A percentile compares a stretch with the other conserved stretches of the same genome.
Conservation (phyloP, 2,329 filamentous ascomycete genomes). For the Colletotrichum melonis region DNA sequence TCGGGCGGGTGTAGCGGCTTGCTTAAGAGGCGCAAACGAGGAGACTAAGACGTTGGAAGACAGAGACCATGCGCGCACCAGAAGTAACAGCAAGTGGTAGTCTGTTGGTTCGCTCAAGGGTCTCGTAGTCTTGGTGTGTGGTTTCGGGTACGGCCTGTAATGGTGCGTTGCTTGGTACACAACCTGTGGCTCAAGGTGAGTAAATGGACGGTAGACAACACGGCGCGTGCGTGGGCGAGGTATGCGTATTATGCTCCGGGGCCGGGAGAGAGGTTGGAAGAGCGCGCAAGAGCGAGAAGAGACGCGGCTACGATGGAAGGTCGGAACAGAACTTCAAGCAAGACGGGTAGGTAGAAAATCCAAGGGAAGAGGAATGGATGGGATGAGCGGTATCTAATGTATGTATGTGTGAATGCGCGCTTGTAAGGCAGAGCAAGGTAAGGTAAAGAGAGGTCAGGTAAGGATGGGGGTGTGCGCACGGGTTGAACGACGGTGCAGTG, state of each 20-base stretch:
- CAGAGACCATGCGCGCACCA: slow-evolving; percentile 16
- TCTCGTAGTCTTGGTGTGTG: background rate
- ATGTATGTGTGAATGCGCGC: slow-evolving; percentile 27
- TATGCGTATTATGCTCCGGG: background rate
- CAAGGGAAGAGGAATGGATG: slow-evolving; percentile 25
- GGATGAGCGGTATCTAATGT: slow-evolving; percentile 37
- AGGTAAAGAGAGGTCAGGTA: slow-evolving; percentile 16
- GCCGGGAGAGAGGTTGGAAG: background rate
- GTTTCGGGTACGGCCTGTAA: background rate
- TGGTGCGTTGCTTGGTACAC: background rate
- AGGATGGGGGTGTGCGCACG: slow-evolving; percentile 23
- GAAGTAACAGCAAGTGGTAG: background rate
- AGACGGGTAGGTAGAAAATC: background rate
- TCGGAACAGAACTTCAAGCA: slow-evolving; percentile 1
- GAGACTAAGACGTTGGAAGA: background rate
- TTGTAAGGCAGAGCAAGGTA: background rate
- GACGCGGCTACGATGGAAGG: background rate
- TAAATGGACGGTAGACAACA: slow-evolving; percentile 8
- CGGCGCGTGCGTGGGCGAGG: background rate
- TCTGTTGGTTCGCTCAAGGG: background rate
- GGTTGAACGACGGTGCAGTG: slow-evolving; percentile 14
- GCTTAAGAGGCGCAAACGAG: background rate
- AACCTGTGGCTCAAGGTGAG: slow-evolving; percentile 17
- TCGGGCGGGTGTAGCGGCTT: background rate
- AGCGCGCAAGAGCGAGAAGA: background rate